These are phyloP conservation scores for Nitzschia sp. DNA, from an alignment of 108 stramenopile genomes.

Conservation along the genomic window DNA sequence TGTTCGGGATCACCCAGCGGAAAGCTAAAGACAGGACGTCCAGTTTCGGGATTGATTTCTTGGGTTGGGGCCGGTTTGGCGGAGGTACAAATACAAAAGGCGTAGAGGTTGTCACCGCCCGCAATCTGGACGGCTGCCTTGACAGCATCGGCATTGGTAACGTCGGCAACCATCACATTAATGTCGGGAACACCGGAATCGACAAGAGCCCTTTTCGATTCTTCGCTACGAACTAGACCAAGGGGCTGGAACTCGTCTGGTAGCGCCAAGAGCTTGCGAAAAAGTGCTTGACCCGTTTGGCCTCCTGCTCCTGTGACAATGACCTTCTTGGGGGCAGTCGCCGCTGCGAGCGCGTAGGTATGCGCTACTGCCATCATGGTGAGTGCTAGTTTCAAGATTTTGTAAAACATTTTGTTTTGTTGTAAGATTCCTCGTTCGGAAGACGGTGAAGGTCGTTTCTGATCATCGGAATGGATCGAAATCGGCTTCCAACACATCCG, in stretches of 20 bases:
- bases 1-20: conserved; percentile 65
- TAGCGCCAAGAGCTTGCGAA: conserved; percentile 50
- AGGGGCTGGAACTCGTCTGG: conserved; percentile 39
- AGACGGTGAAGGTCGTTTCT: too few relatives aligned
- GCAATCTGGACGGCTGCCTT: background rate
- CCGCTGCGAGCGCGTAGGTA: background rate
- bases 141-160: conserved; percentile 10
- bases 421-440: too few relatives aligned
- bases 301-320: conserved; percentile 76
- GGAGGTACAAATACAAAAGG: conserved; percentile 78
- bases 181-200: conserved; percentile 30
- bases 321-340: conserved; percentile 19
- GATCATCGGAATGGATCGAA: too few relatives aligned
- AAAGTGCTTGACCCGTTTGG: conserved; percentile 68
- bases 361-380: background rate
- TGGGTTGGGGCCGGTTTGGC: conserved; percentile 75
- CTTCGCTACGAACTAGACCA: conserved; percentile 58
- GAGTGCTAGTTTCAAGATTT: background rate
- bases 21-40: conserved; percentile 63
- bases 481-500: too few relatives aligned
- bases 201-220: conserved; percentile 45
- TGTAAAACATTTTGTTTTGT: too few relatives aligned
- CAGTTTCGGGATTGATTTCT: conserved; percentile 52
- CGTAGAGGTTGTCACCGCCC: conserved; percentile 31
- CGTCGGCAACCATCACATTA: conserved; percentile 20